Percentiles rank a stretch among this genome's conserved stretches.
These are phyloP conservation scores for Akanthomyces uredinophilus DNA, from an alignment of 2,329 filamentous ascomycete species.

Conservation along the genomic window DNA sequence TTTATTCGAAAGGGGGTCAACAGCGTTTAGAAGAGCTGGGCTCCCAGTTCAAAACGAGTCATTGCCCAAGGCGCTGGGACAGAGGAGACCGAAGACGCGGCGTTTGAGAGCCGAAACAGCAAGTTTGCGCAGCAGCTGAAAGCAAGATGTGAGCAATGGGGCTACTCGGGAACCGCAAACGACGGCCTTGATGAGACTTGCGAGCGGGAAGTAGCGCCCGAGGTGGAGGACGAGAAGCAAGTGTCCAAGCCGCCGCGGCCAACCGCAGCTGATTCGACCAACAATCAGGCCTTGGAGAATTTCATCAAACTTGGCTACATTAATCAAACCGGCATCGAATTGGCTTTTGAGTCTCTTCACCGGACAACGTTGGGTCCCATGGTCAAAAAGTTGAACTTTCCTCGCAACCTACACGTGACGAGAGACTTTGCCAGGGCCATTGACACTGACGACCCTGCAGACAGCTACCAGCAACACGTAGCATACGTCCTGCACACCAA, in stretches of 20 bases:
- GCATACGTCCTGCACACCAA: background rate
- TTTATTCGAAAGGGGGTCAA: background rate
- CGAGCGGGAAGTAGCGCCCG: conserved; percentile 61
- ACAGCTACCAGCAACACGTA: conserved; percentile 2
- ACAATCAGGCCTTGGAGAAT: no score
- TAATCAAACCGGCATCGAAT: no score
- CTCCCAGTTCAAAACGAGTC: background rate
- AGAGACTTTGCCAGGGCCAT: background rate
- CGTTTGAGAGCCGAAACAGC: no score
- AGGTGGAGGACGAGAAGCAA: conserved; percentile 56
- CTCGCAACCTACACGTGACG: background rate
- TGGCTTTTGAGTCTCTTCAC: conserved; percentile 41
- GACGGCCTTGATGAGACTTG: conserved; percentile 56
- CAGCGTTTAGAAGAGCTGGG: conserved; percentile 5
- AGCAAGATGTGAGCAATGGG: background rate
- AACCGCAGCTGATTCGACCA: no score
- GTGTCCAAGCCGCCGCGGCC: conserved; percentile 42
- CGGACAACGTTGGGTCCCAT: conserved; percentile 32
- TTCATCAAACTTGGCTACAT: no score
- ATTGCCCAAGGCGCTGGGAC: no score
- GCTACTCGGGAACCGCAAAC: background rate
- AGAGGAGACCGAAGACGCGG: no score
- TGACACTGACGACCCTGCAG: background rate
- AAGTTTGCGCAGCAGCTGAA: no score
- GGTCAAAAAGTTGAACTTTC: background rate